A percentile compares a stretch with the other conserved stretches of the same genome.
These are phyloP conservation scores for Fraxinus quadrangulata DNA, from an alignment of 257 asterid genomes.

Conservation along the genomic window DNA sequence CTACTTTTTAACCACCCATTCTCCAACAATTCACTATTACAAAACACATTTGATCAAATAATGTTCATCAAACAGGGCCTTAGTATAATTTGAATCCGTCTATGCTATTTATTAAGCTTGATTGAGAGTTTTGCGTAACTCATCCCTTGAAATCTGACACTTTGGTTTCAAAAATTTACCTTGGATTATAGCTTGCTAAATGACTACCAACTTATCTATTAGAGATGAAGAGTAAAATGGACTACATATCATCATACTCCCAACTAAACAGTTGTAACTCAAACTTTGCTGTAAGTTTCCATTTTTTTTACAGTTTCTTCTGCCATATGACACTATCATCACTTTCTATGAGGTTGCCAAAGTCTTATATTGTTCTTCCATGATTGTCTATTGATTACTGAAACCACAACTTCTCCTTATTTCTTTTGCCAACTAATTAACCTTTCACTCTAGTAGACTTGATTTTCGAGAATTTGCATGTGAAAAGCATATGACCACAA, in stretches of 20 bases:
- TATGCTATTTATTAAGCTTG: slow-evolving; percentile 16
- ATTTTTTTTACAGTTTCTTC: background rate
- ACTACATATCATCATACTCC: background rate
- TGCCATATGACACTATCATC: background rate
- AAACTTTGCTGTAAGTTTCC: background rate
- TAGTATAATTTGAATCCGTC: background rate
- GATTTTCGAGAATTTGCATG: background rate
- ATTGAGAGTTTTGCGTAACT: background rate
- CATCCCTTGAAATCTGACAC: background rate
- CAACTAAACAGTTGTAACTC: background rate
- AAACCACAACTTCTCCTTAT: background rate
- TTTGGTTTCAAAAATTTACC: background rate
- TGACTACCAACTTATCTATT: slow-evolving; percentile 2
- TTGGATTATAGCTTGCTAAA: background rate
- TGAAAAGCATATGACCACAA: background rate
- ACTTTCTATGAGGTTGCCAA: background rate
- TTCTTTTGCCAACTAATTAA: background rate
- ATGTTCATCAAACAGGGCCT: no score
- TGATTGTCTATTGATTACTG: background rate
- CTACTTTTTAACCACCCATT: no score
- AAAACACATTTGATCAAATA: no score
- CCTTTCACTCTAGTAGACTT: background rate
- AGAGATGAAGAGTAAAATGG: slow-evolving; percentile 4
- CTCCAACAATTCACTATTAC: no score
- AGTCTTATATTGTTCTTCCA: background rate